Evolutionary conservation across 768 basidiomycete species (phyloP).

Genomic region (Lactifluus echinatus): DNA sequence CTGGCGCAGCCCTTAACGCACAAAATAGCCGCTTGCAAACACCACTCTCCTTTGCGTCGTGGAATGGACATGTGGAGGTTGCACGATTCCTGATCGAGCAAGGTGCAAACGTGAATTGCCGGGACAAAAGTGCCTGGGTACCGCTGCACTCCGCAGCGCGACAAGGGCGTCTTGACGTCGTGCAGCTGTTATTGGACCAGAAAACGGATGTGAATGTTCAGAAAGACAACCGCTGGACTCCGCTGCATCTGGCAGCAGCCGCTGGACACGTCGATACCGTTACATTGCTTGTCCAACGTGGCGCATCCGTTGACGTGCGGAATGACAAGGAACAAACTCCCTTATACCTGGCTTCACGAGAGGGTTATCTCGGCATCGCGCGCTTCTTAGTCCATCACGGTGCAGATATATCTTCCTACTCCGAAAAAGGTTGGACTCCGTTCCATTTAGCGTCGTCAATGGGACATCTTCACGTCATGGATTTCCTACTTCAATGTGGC

Average conservation of each 20-base stretch:
- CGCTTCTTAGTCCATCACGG: not conserved
- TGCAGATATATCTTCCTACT: not conserved
- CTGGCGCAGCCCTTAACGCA: not conserved
- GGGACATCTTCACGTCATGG: not conserved
- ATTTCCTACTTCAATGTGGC: not conserved
- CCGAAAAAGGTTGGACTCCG: not conserved
- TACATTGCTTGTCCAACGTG: not conserved
- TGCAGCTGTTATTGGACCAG: not conserved
- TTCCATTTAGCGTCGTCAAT: not conserved
- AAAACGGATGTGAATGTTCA: not conserved
- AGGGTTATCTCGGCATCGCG: not conserved
- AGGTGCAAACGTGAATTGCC: not conserved
- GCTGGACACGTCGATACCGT: not conserved
- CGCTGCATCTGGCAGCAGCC: not conserved
- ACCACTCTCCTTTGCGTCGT: not conserved
- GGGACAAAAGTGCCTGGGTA: rapidly evolving
- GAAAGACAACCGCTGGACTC: not conserved
- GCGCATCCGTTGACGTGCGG: not conserved
- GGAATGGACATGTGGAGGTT: not conserved
- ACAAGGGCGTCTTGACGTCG: not conserved
- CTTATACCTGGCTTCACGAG: not conserved
- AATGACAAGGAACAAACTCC: not conserved
- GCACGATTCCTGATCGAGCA: not conserved
- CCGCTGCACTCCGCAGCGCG: too few species aligned
- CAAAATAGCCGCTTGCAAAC: not conserved